These are phyloP conservation scores for Thozetella sp. DNA, from an alignment of 495 filamentous ascomycete species.

Conservation along the genomic window DNA sequence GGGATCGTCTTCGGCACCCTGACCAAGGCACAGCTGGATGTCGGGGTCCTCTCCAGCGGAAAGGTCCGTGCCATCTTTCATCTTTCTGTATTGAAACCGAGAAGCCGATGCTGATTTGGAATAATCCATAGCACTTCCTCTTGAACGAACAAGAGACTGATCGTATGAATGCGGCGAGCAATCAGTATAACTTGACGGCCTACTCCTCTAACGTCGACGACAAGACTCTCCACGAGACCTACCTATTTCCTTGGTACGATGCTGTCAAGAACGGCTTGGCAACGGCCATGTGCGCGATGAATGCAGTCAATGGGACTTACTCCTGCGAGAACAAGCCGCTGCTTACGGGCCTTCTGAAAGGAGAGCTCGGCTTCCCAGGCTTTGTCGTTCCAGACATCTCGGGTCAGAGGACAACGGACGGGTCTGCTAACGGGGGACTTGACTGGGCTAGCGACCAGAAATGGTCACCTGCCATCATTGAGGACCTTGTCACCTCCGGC, in stretches of 20 bases:
- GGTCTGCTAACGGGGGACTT: not conserved
- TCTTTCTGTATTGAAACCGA: not conserved
- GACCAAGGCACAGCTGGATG: slow-evolving; percentile 49
- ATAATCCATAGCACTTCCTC: slow-evolving; percentile 50
- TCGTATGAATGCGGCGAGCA: slow-evolving; percentile 37
- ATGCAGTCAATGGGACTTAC: slow-evolving; percentile 58
- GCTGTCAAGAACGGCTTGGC: slow-evolving; percentile 34
- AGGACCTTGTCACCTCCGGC: slow-evolving; percentile 77
- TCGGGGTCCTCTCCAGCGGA: slow-evolving; percentile 48
- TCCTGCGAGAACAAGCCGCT: slow-evolving; percentile 58
- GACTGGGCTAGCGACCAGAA: not conserved
- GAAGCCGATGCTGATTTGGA: slow-evolving; percentile 47
- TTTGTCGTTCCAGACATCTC: not conserved
- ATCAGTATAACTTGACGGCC: slow-evolving; percentile 29
- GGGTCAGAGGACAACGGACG: not conserved
- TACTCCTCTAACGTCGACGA: slow-evolving; percentile 62
- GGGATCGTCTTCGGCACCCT: slow-evolving; percentile 60
- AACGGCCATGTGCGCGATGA: not conserved
- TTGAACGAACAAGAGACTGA: slow-evolving; percentile 62
- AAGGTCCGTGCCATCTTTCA: slow-evolving; percentile 24
- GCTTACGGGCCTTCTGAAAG: slow-evolving; percentile 57
- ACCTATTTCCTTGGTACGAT: slow-evolving; percentile 51
- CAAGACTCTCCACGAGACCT: slow-evolving; percentile 64
- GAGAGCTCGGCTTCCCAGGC: slow-evolving; percentile 48
- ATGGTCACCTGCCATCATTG: slow-evolving; percentile 81